Evolutionary conservation across 371 early-diverging fungal genomes (phyloP).

Genomic region (Syncephalastrum racemosum): DNA sequence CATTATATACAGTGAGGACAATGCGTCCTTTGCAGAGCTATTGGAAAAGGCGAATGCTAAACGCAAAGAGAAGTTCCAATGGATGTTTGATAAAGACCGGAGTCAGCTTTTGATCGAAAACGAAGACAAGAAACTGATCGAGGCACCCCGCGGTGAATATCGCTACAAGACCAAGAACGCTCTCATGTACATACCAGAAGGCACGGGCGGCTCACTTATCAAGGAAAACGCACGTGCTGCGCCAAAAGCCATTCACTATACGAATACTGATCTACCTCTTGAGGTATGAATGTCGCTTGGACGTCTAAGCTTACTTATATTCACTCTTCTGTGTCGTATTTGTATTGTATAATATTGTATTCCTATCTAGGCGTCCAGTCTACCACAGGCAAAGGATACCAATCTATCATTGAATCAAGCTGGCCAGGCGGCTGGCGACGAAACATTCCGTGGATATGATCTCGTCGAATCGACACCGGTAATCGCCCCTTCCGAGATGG

Average conservation of each 20-base stretch:
- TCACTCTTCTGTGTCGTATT: background rate
- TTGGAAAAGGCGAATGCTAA: slow-evolving; percentile 64
- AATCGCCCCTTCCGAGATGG: slow-evolving; percentile 53
- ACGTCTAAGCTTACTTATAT: too few species aligned
- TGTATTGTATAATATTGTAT: too few species aligned
- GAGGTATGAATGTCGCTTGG: too few species aligned
- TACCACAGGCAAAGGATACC: too few species aligned
- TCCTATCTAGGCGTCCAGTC: too few species aligned
- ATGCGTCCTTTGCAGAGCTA: slow-evolving; percentile 74
- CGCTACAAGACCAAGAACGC: slow-evolving; percentile 57
- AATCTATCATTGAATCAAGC: too few species aligned
- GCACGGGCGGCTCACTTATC: slow-evolving; percentile 32
- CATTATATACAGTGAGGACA: slow-evolving; percentile 65
- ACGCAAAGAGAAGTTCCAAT: slow-evolving; percentile 59
- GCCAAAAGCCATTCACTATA: slow-evolving; percentile 55
- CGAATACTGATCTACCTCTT: slow-evolving; percentile 48
- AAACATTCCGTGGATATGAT: slow-evolving; percentile 55
- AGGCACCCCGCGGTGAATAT: slow-evolving; percentile 43
- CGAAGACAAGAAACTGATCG: slow-evolving; percentile 18
- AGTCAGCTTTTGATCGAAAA: slow-evolving; percentile 23
- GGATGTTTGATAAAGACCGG: slow-evolving; percentile 71
- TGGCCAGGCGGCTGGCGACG: slow-evolving; percentile 5
- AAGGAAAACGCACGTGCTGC: slow-evolving; percentile 41
- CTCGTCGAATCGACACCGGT: slow-evolving; percentile 73
- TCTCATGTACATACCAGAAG: slow-evolving; percentile 68